Evolutionary conservation across 2,329 filamentous ascomycete genomes (phyloP).

Genomic region (Sphaceloma murrayae): DNA sequence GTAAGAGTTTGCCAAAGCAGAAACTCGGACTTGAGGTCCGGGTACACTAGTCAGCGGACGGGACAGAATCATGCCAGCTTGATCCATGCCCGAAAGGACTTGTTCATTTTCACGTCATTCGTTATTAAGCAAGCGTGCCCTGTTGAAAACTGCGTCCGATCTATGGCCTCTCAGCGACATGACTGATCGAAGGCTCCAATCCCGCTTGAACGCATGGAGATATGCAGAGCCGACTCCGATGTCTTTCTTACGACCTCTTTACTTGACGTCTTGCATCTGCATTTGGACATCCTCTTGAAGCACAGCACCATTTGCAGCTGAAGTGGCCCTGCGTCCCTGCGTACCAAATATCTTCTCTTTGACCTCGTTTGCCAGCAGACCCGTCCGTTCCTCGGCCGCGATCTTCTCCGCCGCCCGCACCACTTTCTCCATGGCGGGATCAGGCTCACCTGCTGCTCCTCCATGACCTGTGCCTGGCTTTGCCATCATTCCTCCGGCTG

Average conservation of each 20-base stretch:
- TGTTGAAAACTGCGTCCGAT: no score
- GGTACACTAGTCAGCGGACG: no score
- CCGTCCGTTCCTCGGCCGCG: slow-evolving; percentile 53
- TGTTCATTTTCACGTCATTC: no score
- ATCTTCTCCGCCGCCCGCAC: slow-evolving; percentile 53
- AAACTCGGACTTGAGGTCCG: no score
- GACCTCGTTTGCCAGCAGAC: slow-evolving; percentile 51
- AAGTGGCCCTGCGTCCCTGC: background rate
- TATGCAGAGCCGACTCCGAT: background rate
- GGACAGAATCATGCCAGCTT: no score
- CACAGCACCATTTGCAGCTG: slow-evolving; percentile 21
- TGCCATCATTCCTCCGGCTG: slow-evolving; percentile 23
- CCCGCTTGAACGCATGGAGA: background rate
- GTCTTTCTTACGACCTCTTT: background rate
- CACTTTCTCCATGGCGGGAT: slow-evolving; percentile 50
- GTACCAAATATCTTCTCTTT: slow-evolving; percentile 51
- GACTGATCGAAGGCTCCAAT: no score
- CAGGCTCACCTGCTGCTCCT: slow-evolving; percentile 23
- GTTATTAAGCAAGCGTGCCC: no score
- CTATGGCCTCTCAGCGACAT: no score
- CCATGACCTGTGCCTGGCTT: slow-evolving; percentile 16
- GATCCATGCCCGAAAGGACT: no score
- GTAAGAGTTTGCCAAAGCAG: no score
- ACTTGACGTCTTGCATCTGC: slow-evolving; percentile 21
- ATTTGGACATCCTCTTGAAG: slow-evolving; percentile 16